These are phyloP conservation scores for Elaeis guineensis DNA, from an alignment of 176 grass and related monocot genomes.

Conservation along the genomic window DNA sequence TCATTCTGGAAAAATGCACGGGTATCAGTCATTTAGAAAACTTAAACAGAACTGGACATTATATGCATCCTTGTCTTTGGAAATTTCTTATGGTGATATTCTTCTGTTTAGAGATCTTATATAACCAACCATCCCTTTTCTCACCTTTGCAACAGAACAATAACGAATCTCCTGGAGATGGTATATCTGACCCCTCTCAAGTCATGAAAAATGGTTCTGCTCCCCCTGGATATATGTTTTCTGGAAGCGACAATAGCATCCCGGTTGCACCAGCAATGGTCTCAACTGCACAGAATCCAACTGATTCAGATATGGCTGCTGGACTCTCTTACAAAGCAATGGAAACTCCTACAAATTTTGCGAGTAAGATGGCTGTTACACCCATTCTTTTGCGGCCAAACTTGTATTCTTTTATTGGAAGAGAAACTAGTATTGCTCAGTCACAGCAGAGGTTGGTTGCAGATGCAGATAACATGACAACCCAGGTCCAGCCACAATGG, in stretches of 20 bases:
- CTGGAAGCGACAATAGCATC: not conserved
- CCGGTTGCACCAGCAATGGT: not conserved
- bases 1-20: conserved; percentile 19
- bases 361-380: not conserved
- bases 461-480: conserved; percentile 42
- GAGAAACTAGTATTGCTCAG: conserved; percentile 13
- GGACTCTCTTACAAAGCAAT: conserved; percentile 3
- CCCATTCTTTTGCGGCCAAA: not conserved
- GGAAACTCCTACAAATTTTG: not conserved
- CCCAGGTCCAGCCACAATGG: conserved; percentile 49
- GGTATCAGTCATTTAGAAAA: conserved; percentile 5
- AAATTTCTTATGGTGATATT: conserved; percentile 1
- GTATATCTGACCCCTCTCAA: not conserved
- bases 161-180: conserved; percentile 3
- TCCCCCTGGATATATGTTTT: conserved; percentile 12
- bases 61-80: conserved; percentile 12
- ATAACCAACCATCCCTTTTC: conserved; percentile 7
- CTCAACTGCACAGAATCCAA: not conserved
- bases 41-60: not conserved
- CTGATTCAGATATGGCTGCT: not conserved
- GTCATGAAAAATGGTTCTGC: not conserved
- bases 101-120: conserved; percentile 5
- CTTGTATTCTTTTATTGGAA: conserved; percentile 9
- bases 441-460: conserved; percentile 10
- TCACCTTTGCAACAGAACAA: conserved; percentile 4